Evolutionary conservation across 441 rosid species (phyloP).

Genomic region (Euphorbia celastroides): DNA sequence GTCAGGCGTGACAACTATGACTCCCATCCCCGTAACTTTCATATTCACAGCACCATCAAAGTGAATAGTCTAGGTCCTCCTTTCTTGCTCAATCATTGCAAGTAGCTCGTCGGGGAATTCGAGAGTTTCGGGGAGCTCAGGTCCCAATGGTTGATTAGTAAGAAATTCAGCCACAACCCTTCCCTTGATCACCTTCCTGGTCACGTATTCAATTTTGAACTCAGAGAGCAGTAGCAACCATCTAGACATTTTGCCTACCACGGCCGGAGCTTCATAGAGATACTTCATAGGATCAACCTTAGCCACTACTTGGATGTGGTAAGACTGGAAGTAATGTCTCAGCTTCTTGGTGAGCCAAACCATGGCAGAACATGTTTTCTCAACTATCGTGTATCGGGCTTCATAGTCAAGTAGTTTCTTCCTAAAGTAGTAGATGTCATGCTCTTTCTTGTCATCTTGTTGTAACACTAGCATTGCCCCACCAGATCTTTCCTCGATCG

Average conservation of each 20-base stretch:
- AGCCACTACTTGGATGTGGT: neutral
- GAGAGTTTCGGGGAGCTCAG: neutral
- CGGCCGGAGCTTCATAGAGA: too few relatives aligned
- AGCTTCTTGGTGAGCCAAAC: too few relatives aligned
- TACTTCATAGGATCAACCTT: too few relatives aligned
- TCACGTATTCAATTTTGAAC: neutral
- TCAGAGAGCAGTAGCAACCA: neutral
- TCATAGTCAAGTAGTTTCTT: too few relatives aligned
- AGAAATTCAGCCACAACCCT: neutral
- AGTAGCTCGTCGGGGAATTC: neutral
- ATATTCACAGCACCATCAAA: neutral
- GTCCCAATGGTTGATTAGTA: neutral
- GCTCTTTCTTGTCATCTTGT: neutral
- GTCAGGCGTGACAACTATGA: neutral
- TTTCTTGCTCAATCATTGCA: neutral
- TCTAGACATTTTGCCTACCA: neutral
- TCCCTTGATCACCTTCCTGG: neutral
- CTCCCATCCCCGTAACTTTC: neutral
- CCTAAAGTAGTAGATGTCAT: neutral
- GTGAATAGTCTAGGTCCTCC: neutral
- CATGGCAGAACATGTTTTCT: too few relatives aligned
- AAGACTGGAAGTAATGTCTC: neutral
- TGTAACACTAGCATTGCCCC: neutral
- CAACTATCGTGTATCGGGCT: too few relatives aligned
- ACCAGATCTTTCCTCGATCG: neutral